A percentile compares a stretch with the other conserved stretches of the same genome.
Conservation (phyloP, 1,139 yeast genomes). For the Candida pseudocylindracea region DNA sequence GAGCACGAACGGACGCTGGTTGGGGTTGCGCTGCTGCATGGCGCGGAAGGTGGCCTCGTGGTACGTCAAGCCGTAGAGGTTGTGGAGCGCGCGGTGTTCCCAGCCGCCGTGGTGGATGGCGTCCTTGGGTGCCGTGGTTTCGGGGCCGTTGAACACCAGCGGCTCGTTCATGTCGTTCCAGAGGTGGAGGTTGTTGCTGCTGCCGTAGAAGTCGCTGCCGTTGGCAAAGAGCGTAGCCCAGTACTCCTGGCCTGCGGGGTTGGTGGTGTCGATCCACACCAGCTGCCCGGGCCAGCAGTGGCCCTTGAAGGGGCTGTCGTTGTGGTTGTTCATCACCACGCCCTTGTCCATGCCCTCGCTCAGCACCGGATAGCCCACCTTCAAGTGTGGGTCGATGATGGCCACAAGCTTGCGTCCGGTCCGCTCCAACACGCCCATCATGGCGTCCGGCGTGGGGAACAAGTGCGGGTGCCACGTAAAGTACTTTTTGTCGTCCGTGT, state of each 20-base stretch:
- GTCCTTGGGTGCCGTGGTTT: conserved; percentile 73
- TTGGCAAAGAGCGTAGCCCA: conserved; percentile 26
- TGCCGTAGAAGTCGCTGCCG: conserved; percentile 15
- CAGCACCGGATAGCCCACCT: conserved; percentile 45
- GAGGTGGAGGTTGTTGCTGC: conserved; percentile 39
- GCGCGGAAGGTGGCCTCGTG: conserved; percentile 67
- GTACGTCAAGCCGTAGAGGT: conserved; percentile 56
- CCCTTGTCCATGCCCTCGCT: background rate
- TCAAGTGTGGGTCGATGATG: conserved; percentile 83
- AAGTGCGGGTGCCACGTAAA: conserved; percentile 71
- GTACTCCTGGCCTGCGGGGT: conserved; percentile 31
- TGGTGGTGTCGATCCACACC: conserved; percentile 74
- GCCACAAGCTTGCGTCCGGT: conserved; percentile 69
- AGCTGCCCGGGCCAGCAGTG: conserved; percentile 99
- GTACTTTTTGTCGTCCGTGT: conserved; percentile 66
- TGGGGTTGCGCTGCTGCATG: conserved; percentile 15
- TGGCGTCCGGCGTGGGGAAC: conserved; percentile 52
- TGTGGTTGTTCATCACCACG: conserved; percentile 5
- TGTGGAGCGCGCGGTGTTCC: conserved; percentile 87
- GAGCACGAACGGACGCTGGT: conserved; percentile 67
- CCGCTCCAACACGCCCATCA: conserved; percentile 40
- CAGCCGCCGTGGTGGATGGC: conserved; percentile 53
- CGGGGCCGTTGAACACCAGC: conserved; percentile 86
- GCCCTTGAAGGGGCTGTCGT: conserved; percentile 35
- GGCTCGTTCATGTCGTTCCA: conserved; percentile 99